Evolutionary conservation across 1,139 yeast genomes (phyloP), one percentile per base, ranked within the genome.

Genomic region (Taiozyma onychis): DNA sequence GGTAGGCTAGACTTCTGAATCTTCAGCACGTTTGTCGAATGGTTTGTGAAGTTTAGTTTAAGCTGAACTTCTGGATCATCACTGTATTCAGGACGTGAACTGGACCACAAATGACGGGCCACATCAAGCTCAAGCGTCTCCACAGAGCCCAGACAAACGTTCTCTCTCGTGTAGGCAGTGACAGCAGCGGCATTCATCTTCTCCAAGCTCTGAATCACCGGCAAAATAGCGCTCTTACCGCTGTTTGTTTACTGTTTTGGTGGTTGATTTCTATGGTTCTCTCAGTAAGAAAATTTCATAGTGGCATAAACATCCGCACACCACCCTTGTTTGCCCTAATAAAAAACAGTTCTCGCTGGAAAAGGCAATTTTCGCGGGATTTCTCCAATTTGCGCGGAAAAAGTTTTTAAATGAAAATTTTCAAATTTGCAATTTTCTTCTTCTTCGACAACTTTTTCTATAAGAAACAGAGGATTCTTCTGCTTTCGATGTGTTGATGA

Each of bases 91-190:
- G 44, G 32, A 37, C 54, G 48, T 13, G 52, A 30, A 4, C 49
- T 30, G 4, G 55, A 39, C 63, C 63, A 58, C 14, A 59, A 45
- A 45, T 58, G 57, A n/a, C 57, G 53, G 0, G 61, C 60, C 16
- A 59, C 57, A 28, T 59, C 62, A 14, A 61, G 48, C 24, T 57
- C 58, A n/a, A 56, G 45, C 16, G 27, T 39, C 10, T 21, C 28
- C 6, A 8, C 4, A 14, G 22, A 9, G 2, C 43, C 43, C 30
- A 24, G n/a, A 2, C 16, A 22, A 11, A 24, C 18, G 10, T 39
- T 39, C 26, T 14, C 18, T 22, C 43, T 39, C 18, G 43, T 39
- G 11, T 22, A 39, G 2, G 21, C 11, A 5, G 9, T 39, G 11
- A 21, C 28, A 2, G 18, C 21, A 13, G 14, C 16, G 10, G 28